Base-by-base conservation (phyloP, 768 basidiomycete genomes). In the Suillus tomentosus region DNA sequence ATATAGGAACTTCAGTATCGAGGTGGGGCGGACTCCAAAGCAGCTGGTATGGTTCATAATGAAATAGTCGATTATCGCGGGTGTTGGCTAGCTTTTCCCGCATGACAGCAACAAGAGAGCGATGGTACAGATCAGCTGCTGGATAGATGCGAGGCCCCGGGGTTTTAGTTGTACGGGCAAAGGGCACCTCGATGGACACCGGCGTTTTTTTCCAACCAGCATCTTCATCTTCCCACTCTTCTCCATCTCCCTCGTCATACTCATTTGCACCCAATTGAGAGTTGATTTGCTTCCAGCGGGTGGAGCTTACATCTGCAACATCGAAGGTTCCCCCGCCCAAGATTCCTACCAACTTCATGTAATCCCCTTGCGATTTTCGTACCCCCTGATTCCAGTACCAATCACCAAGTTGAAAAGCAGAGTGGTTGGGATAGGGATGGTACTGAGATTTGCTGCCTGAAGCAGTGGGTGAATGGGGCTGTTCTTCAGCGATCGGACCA, bases 391-490 rank as follows among this genome's bases (percentile, higher is more conserved):
- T 31, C 31, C 31, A 31, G 1, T 53, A 62, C 48, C 61, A 62
- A 14, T 62, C 3, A 7, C 61, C 61, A n/a, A 62, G 43, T 10
- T 50, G 27, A 19, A 45, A 62, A 1, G 61, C 15, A 17, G 27
- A 64, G 15, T 54, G 22, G 39, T 68, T 69, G 7, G 69, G 68
- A 61, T 64, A 69, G 13, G 68, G 69, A 22, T 59, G 22, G n/a
- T 65, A 65, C 24, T 36, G 43, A 55, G n/a, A 47, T 7, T 22
- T 2, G 8, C 54, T 53, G 39, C 7, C 5, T 1, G 59, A 22
- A 22, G n/a, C 13, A 10, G 5, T 5, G 2, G 8, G 42, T 8
- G 42, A 8, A 43, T 42, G 2, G 10, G 4, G n/a, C 3, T n/a
- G 9, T 10, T 47, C 45, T 42, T 42, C 5, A 2, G n/a, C 0